Base-by-base conservation (phyloP, 192 early-diverging fungal species). In the Coemansia sp. region DNA sequence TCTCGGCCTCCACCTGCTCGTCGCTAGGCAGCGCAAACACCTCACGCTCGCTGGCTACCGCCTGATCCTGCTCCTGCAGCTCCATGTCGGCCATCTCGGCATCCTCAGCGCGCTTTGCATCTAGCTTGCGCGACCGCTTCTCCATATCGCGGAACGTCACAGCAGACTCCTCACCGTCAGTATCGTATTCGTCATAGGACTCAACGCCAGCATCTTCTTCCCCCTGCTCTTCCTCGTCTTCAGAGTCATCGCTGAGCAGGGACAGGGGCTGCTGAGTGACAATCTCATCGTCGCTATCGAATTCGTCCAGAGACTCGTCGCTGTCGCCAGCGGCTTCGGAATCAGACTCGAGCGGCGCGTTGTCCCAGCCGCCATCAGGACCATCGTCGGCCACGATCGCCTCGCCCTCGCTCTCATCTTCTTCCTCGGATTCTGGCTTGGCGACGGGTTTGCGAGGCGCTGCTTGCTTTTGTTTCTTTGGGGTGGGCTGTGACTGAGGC, bases 41-140 rank as follows among this genome's bases (percentile, higher is more conserved):
- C 53, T 71, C 75, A 61, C 75, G 81, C 69, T 77, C 74, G 51
- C 91, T 89, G 13, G 62, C 64, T 2, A 68, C 70, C 11, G 66
- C 80, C 2, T 86, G 90, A 2, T 81, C 86, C 46, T 91, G 87
- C 19, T 83, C 88, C 24, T 93, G 87, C 4, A 79, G 91, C 19
- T 85, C 88, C 62, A 91, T 69, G 59, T 89, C 89, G 41, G 88
- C 91, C 70, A 95, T 87, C 60, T 90, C 90, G 61, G 76, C 73
- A 37, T 86, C 85, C 64, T 84, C 69, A 60, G 86, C 72, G 80
- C 90, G 75, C 68, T 21, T 31, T 17, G 65, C 64, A 40, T 83
- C 80, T 6, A 89, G 81, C 75, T 84, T 86, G 44, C 77, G 81
- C 27, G 88, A 89, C 81, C 91, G 89, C 75, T 85, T 87, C 79